A percentile compares a stretch with the other conserved stretches of the same genome.
Conservation (phyloP, 2,329 filamentous ascomycete species). For the Coniochaeta ligniaria region DNA sequence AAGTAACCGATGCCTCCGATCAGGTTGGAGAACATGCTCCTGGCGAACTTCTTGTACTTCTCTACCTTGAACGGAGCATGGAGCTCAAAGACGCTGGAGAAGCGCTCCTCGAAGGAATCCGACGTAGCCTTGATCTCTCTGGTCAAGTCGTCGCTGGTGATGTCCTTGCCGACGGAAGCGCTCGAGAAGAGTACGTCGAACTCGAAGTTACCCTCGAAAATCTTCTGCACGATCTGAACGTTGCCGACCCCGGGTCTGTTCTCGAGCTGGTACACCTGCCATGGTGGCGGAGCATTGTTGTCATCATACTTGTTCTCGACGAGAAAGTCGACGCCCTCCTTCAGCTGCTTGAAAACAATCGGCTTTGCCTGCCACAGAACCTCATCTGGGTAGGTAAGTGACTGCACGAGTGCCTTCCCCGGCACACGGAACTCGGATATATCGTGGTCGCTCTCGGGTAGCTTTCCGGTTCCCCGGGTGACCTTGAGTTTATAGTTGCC, state of each 20-base stretch:
- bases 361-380: conserved; percentile 60
- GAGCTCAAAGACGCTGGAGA: conserved; percentile 63
- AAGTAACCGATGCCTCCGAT: conserved; percentile 95
- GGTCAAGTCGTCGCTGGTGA: conserved; percentile 58
- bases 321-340: conserved; percentile 40
- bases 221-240: conserved; percentile 81
- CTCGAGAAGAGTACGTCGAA: conserved; percentile 92
- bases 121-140: conserved; percentile 60
- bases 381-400: conserved; percentile 55
- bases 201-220: conserved; percentile 83
- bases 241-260: conserved; percentile 69
- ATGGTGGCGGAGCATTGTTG: conserved; percentile 70
- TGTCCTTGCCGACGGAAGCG: conserved; percentile 51
- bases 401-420: conserved; percentile 70
- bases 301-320: conserved; percentile 36
- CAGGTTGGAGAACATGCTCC: conserved; percentile 89
- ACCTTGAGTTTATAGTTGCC: conserved; percentile 76
- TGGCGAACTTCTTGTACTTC: conserved; percentile 72
- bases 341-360: conserved; percentile 45
- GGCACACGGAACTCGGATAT: conserved; percentile 63
- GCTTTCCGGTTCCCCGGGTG: conserved; percentile 59
- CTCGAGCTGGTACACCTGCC: conserved; percentile 73
- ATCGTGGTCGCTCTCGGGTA: conserved; percentile 58
- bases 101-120: conserved; percentile 66
- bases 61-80: conserved; percentile 67